Conservation (phyloP, 1,284 basidiomycete species). For the Meira nashicola region DNA sequence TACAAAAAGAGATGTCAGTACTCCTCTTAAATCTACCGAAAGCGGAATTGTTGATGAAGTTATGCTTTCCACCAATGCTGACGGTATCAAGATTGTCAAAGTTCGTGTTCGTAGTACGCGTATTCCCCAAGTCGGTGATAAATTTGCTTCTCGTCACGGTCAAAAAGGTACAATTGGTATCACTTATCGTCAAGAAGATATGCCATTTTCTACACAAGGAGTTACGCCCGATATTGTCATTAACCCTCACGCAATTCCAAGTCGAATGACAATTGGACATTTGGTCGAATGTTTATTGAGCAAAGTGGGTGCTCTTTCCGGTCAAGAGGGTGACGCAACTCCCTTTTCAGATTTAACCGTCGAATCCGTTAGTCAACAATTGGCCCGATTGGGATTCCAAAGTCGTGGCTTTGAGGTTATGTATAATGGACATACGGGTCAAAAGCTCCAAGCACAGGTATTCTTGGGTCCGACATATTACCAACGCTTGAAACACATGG, state of each 20-base stretch:
- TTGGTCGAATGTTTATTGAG: conserved; percentile 96
- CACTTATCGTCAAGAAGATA: conserved; percentile 97
- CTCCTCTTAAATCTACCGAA: conserved; percentile 94
- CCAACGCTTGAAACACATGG: conserved; percentile 99
- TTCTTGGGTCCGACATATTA: conserved; percentile 99
- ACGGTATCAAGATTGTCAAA: conserved; percentile 97
- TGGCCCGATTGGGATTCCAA: conserved; percentile 58
- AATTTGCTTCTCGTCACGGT: conserved; percentile 98
- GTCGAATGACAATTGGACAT: conserved; percentile 99
- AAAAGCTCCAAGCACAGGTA: conserved; percentile 93
- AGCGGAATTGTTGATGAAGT: conserved; percentile 97
- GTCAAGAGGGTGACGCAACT: conserved; percentile 95
- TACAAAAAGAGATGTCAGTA: conserved; percentile 88
- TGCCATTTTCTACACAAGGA: conserved; percentile 96
- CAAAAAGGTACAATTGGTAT: conserved; percentile 99
- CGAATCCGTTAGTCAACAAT: conserved; percentile 61
- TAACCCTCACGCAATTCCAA: conserved; percentile 98
- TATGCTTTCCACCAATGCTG: conserved; percentile 87
- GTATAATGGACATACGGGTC: conserved; percentile 97
- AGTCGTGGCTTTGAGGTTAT: conserved; percentile 92
- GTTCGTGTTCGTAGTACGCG: conserved; percentile 91
- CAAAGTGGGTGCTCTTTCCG: conserved; percentile 92
- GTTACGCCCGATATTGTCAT: conserved; percentile 96
- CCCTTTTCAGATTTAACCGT: conserved; percentile 98
- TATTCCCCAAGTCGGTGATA: conserved; percentile 96